Evolutionary conservation across 768 basidiomycete genomes (phyloP).

Genomic region (Pisolithus sp.): DNA sequence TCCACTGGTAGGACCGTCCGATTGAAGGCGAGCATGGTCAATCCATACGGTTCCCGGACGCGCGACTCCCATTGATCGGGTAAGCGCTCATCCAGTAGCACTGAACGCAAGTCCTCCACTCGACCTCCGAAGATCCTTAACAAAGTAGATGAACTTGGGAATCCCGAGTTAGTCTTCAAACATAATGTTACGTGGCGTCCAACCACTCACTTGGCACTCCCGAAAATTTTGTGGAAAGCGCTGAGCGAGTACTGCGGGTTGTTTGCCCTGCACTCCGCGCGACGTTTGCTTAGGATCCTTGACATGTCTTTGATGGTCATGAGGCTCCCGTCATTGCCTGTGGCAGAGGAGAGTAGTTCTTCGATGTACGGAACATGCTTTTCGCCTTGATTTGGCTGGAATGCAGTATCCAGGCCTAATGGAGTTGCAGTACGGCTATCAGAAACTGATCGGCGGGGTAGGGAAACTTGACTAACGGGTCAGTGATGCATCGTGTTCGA

Average conservation of each 20-base stretch:
- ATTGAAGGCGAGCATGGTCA: constrained; percentile 58
- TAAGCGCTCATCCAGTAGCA: constrained; percentile 65
- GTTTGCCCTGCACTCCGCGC: constrained; percentile 44
- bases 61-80: constrained; percentile 67
- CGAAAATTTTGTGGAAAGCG: constrained; percentile 55
- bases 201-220: constrained; percentile 55
- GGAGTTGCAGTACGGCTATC: background rate
- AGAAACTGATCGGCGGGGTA: background rate
- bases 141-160: constrained; percentile 51
- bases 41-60: constrained; percentile 45
- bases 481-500: constrained; percentile 21
- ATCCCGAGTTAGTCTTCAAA: background rate
- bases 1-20: constrained; percentile 1
- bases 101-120: constrained; percentile 43
- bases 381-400: constrained; percentile 45
- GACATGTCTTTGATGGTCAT: constrained; percentile 59
- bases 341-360: constrained; percentile 53
- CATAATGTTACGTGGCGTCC: background rate
- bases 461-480: constrained; percentile 20
- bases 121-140: constrained; percentile 61
- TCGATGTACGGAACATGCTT: constrained; percentile 47
- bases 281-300: constrained; percentile 50
- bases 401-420: constrained; percentile 48
- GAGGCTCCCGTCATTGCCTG: constrained; percentile 45
- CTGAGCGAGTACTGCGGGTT: constrained; percentile 56